Base-by-base conservation (phyloP, 495 filamentous ascomycete genomes). In the Corynascus novoguineensis region DNA sequence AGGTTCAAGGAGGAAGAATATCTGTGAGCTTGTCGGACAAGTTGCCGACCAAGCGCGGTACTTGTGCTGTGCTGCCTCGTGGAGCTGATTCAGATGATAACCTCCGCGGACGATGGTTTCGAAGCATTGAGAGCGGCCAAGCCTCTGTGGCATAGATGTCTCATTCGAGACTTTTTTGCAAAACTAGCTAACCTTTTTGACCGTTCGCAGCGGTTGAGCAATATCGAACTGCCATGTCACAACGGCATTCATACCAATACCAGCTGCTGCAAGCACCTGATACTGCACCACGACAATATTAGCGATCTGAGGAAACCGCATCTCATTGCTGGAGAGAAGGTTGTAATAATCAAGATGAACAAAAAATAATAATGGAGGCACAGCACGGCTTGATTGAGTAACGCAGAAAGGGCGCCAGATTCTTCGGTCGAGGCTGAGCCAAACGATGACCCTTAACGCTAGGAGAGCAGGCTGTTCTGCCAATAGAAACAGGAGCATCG, bases 21-120 rank as follows among this genome's bases (percentile, higher is more conserved):
- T 59, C 34, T 53, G 62, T 48, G 56, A 61, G 50, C 48, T 17
- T 27, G 56, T 62, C 50, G 53, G 57, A 59, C 56, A 52, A 21
- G 31, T 32, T 60, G 46, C 42, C 49, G 46, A 34, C 54, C 57
- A 55, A 49, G 42, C 54, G 46, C 47, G 35, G 57, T 59, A 54
- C 40, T 62, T 65, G 63, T 65, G 63, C 60, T 65, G 63, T 65
- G 63, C 47, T 63, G 57, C 63, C 40, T 24, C 41, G 53, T 19
- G 38, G 60, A 62, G 53, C 55, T 62, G 56, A 63, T 58, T 55
- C 57, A 47, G 63, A 65, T 57, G 53, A 57, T 62, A 45, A 41
- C 38, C 31, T 54, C 37, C 31, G 28, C 22, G 31, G 0, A 37
- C 5, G 27, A 1, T 15, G 29, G 21, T n/a, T 12, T 12, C 24